A percentile compares a stretch with the other conserved stretches of the same genome.
Conservation (phyloP, 2,329 filamentous ascomycete genomes). For the Botrytis byssoidea region DNA sequence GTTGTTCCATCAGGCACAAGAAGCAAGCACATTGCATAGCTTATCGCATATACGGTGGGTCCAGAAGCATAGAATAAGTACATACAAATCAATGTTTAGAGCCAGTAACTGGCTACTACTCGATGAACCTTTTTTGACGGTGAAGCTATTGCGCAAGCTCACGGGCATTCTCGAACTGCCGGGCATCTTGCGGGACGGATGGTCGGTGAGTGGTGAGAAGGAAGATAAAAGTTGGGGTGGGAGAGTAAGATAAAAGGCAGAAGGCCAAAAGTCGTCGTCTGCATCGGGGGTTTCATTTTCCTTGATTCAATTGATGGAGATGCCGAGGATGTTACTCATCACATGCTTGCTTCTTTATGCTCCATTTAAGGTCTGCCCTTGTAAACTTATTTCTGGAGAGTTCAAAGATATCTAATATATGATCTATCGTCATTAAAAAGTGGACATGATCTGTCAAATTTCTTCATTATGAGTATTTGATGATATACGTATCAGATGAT, state of each 20-base stretch:
- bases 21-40: constrained; percentile 14
- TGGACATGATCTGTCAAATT: background rate
- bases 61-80: constrained; percentile 27
- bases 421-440: constrained; percentile 4
- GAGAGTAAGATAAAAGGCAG: background rate
- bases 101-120: constrained; percentile 54
- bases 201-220: constrained; percentile 14
- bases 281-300: constrained; percentile 11
- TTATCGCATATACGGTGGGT: constrained; percentile 11
- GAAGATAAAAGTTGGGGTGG: background rate
- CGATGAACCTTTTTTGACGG: constrained; percentile 56
- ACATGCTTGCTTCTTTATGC: constrained; percentile 20
- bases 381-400: background rate
- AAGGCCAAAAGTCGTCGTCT: constrained; percentile 14
- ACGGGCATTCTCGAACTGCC: constrained; percentile 69
- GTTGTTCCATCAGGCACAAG: background rate
- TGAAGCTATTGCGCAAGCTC: constrained; percentile 67
- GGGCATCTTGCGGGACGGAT: constrained; percentile 48
- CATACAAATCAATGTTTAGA: constrained; percentile 69
- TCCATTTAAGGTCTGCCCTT: constrained; percentile 13
- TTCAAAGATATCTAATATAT: background rate
- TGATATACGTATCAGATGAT: background rate
- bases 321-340: constrained; percentile 21
- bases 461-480: background rate
- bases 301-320: constrained; percentile 14